Percentiles rank a stretch among this genome's conserved stretches.
phyloP scores from a whole-genome alignment of 2,329 filamentous ascomycete species.

The Phaeosphaeria sp. region DNA sequence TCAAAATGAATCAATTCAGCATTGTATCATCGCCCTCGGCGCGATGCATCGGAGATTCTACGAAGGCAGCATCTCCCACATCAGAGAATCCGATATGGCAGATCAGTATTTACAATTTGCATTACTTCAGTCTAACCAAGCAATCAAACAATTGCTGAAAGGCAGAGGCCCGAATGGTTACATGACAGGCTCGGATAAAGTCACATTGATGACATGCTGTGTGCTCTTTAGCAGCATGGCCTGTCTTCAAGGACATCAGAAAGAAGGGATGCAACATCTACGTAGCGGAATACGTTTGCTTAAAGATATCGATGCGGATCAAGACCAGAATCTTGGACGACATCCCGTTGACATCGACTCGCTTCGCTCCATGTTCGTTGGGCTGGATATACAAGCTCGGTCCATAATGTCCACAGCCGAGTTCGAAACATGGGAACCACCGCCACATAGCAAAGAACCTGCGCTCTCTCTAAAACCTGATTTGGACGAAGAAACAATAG shows the following conservation, averaged over 20 bases:
- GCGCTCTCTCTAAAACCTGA: slow-evolving; percentile 5
- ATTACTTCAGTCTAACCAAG: slow-evolving; percentile 39
- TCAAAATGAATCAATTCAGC: slow-evolving; percentile 35
- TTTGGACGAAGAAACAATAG: slow-evolving; percentile 13
- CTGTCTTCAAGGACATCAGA: slow-evolving; percentile 41
- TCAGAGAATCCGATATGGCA: slow-evolving; percentile 28
- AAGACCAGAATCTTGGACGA: slow-evolving; percentile 3
- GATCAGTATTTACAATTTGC: slow-evolving; percentile 38
- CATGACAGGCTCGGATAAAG: slow-evolving; percentile 22
- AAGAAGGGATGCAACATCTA: slow-evolving; percentile 35
- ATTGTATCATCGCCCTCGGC: slow-evolving; percentile 39
- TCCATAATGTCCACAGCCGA: slow-evolving; percentile 32
- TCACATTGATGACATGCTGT: slow-evolving; percentile 40
- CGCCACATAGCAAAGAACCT: slow-evolving; percentile 15
- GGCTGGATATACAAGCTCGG: slow-evolving; percentile 39
- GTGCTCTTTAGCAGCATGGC: slow-evolving; percentile 41
- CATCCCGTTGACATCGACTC: slow-evolving; percentile 36
- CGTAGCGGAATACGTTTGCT: slow-evolving; percentile 40
- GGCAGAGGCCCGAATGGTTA: slow-evolving; percentile 6
- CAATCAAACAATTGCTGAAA: slow-evolving; percentile 31
- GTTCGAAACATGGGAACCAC: slow-evolving; percentile 30
- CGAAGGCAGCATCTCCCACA: slow-evolving; percentile 21
- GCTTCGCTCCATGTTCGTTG: slow-evolving; percentile 37
- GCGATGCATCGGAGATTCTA: slow-evolving; percentile 43
- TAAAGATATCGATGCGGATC: slow-evolving; percentile 31